Percentiles rank a stretch among this genome's conserved stretches.
Evolutionary conservation across 495 filamentous ascomycete genomes (phyloP).

Genomic region (Hypoxylon lienhwacheense): DNA sequence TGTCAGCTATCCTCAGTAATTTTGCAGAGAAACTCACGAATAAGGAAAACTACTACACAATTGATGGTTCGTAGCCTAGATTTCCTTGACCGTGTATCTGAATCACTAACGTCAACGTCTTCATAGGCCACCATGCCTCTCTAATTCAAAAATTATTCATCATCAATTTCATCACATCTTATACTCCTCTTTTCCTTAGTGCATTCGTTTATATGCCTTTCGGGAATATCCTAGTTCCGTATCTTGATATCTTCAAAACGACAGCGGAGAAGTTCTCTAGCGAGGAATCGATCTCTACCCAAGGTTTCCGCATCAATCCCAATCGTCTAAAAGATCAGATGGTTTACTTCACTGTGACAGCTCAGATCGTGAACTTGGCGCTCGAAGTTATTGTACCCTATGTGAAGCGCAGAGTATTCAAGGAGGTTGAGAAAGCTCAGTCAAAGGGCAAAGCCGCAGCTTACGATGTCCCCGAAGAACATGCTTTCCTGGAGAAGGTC

Average conservation of each 20-base stretch:
- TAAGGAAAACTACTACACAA: slow-evolving; percentile 90
- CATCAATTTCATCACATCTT: slow-evolving; percentile 96
- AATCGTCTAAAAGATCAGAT: slow-evolving; percentile 85
- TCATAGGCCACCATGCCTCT: slow-evolving; percentile 66
- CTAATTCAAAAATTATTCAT: slow-evolving; percentile 91
- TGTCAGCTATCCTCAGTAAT: slow-evolving; percentile 72
- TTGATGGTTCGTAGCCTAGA: slow-evolving; percentile 51
- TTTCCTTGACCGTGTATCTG: not conserved
- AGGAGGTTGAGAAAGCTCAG: slow-evolving; percentile 73
- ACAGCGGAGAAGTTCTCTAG: slow-evolving; percentile 75
- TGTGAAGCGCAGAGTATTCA: slow-evolving; percentile 71
- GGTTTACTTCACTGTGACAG: slow-evolving; percentile 95
- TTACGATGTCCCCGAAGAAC: slow-evolving; percentile 70
- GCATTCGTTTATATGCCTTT: slow-evolving; percentile 98
- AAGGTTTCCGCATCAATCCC: slow-evolving; percentile 81
- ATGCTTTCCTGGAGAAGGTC: slow-evolving; percentile 74
- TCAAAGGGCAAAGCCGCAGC: slow-evolving; percentile 50
- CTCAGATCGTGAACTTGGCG: slow-evolving; percentile 84
- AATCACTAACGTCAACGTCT: slow-evolving; percentile 24
- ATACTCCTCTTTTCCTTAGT: slow-evolving; percentile 87
- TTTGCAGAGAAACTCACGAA: slow-evolving; percentile 81
- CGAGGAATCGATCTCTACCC: slow-evolving; percentile 66
- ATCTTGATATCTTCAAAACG: slow-evolving; percentile 82
- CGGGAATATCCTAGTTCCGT: slow-evolving; percentile 80
- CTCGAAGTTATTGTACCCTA: slow-evolving; percentile 87